These are phyloP conservation scores for Flaveria bidentis DNA, from an alignment of 129 eudicot genomes.

Conservation along the genomic window DNA sequence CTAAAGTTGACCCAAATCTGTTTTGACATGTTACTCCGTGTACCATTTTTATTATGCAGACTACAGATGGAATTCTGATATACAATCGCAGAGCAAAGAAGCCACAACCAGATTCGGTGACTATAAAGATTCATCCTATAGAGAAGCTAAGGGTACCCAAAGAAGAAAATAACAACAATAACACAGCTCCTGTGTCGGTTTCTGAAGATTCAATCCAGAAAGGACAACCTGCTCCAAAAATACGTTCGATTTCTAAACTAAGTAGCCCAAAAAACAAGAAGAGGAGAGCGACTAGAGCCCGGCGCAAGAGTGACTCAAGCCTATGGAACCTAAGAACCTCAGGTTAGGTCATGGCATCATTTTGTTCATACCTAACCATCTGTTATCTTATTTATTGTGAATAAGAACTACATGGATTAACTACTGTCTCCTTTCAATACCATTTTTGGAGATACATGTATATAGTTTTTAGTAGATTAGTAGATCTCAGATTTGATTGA, in stretches of 20 bases:
- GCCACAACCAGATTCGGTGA: constrained; percentile 38
- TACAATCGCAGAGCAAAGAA: constrained; percentile 52
- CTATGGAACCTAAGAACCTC: constrained; percentile 45
- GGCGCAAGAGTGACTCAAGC: constrained; percentile 51
- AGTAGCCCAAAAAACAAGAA: constrained; percentile 42
- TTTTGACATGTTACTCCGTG: not conserved
- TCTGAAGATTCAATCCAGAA: constrained; percentile 35
- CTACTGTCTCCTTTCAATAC: constrained; percentile 12
- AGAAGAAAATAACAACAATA: constrained; percentile 28
- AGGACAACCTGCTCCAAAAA: constrained; percentile 47
- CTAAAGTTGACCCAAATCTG: not conserved
- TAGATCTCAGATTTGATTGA: not conserved
- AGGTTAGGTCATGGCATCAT: constrained; percentile 35
- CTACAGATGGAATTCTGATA: constrained; percentile 45
- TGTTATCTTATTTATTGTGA: constrained; percentile 31
- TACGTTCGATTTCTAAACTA: constrained; percentile 45
- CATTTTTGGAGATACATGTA: not conserved
- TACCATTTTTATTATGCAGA: constrained; percentile 34
- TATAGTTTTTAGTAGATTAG: not conserved
- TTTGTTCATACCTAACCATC: constrained; percentile 32
- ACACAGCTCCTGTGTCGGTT: constrained; percentile 14
- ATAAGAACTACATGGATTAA: constrained; percentile 20
- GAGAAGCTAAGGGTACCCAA: constrained; percentile 31
- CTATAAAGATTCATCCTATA: constrained; percentile 36
- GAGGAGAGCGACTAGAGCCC: constrained; percentile 50